Evolutionary conservation across 257 asterid species (phyloP), one percentile per base, ranked within the genome.

Genomic region (Nicotiana benthamiana): DNA sequence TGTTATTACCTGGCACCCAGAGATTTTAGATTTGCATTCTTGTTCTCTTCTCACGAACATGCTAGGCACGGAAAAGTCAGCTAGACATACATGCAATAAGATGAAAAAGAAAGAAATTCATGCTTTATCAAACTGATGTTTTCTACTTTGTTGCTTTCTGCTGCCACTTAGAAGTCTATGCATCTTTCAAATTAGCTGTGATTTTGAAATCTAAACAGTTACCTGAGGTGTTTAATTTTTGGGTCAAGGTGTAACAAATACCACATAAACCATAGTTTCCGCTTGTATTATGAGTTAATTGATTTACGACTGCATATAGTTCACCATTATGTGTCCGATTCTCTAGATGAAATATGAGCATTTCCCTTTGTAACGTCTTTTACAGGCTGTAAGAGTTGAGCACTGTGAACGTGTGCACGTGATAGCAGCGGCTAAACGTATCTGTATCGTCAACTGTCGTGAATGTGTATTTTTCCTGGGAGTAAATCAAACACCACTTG

Each of bases 341-440:
- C 53, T 66, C 46, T 18, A 4, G 17, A 66, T 34, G 52, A 30
- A 64, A 75, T 24, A 22, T 4, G 66, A 40, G 48, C 2, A n/a
- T 36, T 43, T 3, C 10, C 66, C 56, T n/a, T 17, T 18, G 11
- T 75, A 51, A 75, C 78, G 74, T 77, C 61, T 79, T 63, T 84
- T 77, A 80, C 90, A 94, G 97, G 97, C 98, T 75, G 87, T 94
- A 65, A 92, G 98, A 86, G 94, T 94, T 83, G 98, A 95, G 83
- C 99, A 93, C 65, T 95, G 99, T 87, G 99, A 95, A 85, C 97
- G 99, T 17, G 98, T 95, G 77, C 99, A 95, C 83, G 87, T 93
- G 82, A 89, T 93, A 81, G 87, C 94, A 81, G 97, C 99, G 34
- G 92, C 97, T 75, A 93, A 90, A 85, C 97, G 94, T 56, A 91